Percentiles rank a stretch among this genome's conserved stretches.
phyloP scores from a whole-genome alignment of 1,284 basidiomycete species.

The Pseudomicrostroma phylloplanum region DNA sequence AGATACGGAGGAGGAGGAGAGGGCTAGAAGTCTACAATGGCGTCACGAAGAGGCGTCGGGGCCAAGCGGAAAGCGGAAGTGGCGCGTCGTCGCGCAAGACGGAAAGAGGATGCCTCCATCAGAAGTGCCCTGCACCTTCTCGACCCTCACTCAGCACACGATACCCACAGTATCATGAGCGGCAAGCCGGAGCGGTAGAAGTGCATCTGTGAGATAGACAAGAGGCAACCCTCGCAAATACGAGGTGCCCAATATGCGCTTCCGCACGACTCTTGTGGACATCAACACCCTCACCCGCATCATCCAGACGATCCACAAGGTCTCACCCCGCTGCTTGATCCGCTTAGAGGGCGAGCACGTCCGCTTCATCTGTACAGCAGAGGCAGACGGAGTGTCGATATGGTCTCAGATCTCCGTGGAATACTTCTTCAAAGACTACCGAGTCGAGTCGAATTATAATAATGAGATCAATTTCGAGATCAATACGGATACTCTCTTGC shows the following conservation, averaged over 20 bases:
- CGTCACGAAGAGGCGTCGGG: no score
- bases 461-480: constrained; percentile 52
- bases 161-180: no score
- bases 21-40: no score
- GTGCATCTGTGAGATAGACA: no score
- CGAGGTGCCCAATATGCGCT: not conserved
- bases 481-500: constrained; percentile 42
- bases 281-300: constrained; percentile 1
- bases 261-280: not conserved
- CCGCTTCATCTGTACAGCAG: constrained; percentile 7
- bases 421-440: constrained; percentile 38
- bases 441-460: constrained; percentile 49
- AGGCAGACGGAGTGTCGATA: not conserved
- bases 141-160: no score
- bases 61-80: no score
- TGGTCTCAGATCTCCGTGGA: constrained; percentile 7
- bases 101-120: no score
- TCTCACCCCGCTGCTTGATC: constrained; percentile 1
- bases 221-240: no score
- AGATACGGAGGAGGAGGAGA: no score
- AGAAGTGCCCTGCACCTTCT: not conserved
- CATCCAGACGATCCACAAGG: constrained; percentile 5
- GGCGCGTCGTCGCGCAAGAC: no score
- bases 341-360: not conserved
- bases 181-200: no score